Evolutionary conservation across 2,329 filamentous ascomycete species (phyloP).

Genomic region (Neocucurbitaria cava): DNA sequence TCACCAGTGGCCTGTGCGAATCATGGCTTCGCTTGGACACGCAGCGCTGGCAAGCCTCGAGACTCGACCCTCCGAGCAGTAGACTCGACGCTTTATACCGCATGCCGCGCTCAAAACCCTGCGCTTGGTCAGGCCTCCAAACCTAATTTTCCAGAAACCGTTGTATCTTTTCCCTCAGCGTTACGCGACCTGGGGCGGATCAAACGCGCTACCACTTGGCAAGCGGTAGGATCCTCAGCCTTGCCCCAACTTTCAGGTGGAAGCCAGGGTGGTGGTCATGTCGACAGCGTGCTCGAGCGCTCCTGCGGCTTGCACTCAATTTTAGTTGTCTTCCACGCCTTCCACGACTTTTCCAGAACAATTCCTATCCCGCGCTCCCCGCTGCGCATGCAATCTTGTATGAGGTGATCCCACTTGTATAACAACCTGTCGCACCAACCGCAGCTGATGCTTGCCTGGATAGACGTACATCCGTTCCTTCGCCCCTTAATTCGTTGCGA

Average conservation of each 20-base stretch:
- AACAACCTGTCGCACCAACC: conserved; percentile 46
- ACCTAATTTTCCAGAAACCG: background rate
- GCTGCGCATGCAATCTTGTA: conserved; percentile 36
- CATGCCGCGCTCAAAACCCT: background rate
- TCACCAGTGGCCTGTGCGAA: conserved; percentile 20
- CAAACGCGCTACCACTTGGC: conserved; percentile 43
- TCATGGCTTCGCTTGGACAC: conserved; percentile 21
- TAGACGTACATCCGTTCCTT: conserved; percentile 44
- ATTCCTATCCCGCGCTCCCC: conserved; percentile 44
- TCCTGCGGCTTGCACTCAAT: conserved; percentile 32
- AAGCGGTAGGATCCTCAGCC: conserved; percentile 38
- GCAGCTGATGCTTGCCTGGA: conserved; percentile 39
- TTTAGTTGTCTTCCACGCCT: conserved; percentile 42
- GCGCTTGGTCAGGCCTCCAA: background rate
- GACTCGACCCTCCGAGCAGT: conserved; percentile 1
- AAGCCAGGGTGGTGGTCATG: conserved; percentile 32
- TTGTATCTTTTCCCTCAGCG: background rate
- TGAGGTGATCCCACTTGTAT: conserved; percentile 43
- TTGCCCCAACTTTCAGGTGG: conserved; percentile 47
- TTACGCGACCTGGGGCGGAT: conserved; percentile 27
- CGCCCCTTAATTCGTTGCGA: conserved; percentile 26
- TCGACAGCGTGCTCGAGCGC: conserved; percentile 39
- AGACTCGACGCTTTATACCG: background rate
- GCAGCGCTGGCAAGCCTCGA: conserved; percentile 7
- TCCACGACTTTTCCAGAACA: conserved; percentile 47